phyloP scores from a whole-genome alignment of 2,329 filamentous ascomycete species.

The Phoma sp. region DNA sequence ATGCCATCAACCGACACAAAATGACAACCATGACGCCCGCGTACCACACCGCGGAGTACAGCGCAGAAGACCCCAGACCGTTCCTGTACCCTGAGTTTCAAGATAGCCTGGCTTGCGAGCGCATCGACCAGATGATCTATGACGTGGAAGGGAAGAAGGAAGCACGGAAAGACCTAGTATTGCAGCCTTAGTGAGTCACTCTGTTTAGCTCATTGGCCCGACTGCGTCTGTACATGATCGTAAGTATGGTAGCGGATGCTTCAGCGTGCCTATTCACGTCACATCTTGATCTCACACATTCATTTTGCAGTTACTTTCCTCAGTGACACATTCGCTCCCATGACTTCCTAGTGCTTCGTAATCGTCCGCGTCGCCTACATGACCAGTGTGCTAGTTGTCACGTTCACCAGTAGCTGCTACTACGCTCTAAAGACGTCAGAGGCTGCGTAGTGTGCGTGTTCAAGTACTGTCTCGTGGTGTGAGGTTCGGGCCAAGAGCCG shows the following conservation, averaged over 20 bases:
- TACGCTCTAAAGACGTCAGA: too few species aligned
- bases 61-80: constrained; percentile 56
- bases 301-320: background rate
- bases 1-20: constrained; percentile 42
- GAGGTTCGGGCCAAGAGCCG: too few species aligned
- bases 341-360: background rate
- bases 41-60: constrained; percentile 56
- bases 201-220: too few species aligned
- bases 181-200: constrained; percentile 1
- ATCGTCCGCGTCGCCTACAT: too few species aligned
- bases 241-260: background rate
- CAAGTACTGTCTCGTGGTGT: too few species aligned
- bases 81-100: constrained; percentile 52
- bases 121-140: constrained; percentile 43
- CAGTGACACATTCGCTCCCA: background rate
- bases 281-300: background rate
- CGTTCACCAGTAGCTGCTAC: too few species aligned
- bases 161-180: background rate
- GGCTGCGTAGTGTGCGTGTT: too few species aligned
- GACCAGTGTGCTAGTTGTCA: too few species aligned
- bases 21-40: constrained; percentile 35
- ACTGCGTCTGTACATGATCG: background rate
- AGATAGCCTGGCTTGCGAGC: constrained; percentile 43
- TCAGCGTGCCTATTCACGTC: background rate
- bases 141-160: constrained; percentile 24